Percentiles rank a stretch among this genome's conserved stretches.
phyloP scores from a whole-genome alignment of 176 grass and related monocot genomes.

The Cenchrus americanus region DNA sequence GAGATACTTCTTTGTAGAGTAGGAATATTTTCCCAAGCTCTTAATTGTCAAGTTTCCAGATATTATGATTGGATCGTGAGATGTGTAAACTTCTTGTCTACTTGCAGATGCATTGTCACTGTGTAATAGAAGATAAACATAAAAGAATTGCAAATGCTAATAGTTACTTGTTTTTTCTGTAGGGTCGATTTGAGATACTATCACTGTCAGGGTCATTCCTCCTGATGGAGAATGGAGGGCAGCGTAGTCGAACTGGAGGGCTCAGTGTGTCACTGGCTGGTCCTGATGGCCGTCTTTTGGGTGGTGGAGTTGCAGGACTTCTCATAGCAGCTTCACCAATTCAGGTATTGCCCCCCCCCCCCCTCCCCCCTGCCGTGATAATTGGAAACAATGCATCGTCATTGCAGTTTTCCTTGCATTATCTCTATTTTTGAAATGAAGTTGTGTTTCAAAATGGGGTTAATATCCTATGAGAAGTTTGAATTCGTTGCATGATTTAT shows the following conservation, averaged over 20 bases:
- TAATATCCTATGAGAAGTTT: background rate
- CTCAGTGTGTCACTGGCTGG: constrained; percentile 90
- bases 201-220: constrained; percentile 90
- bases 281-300: constrained; percentile 89
- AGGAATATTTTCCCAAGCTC: background rate
- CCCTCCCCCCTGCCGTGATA: constrained; percentile 9
- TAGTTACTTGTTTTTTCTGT: background rate
- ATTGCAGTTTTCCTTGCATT: background rate
- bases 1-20: background rate
- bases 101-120: background rate
- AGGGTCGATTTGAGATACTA: constrained; percentile 96
- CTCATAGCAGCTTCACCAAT: constrained; percentile 91
- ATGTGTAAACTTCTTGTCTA: background rate
- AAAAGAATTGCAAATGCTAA: background rate
- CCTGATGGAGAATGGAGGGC: constrained; percentile 67
- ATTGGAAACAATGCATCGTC: background rate
- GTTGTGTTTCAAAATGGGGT: background rate
- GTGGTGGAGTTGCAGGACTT: constrained; percentile 88
- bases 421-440: background rate
- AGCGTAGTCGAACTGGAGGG: constrained; percentile 86
- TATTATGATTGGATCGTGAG: background rate
- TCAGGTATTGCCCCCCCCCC: constrained; percentile 60
- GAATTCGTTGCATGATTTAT: constrained; percentile 5
- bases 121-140: background rate
- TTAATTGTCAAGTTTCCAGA: background rate